Conservation (phyloP, 1,139 yeast species). For the Schwanniomyces etchellsii region DNA sequence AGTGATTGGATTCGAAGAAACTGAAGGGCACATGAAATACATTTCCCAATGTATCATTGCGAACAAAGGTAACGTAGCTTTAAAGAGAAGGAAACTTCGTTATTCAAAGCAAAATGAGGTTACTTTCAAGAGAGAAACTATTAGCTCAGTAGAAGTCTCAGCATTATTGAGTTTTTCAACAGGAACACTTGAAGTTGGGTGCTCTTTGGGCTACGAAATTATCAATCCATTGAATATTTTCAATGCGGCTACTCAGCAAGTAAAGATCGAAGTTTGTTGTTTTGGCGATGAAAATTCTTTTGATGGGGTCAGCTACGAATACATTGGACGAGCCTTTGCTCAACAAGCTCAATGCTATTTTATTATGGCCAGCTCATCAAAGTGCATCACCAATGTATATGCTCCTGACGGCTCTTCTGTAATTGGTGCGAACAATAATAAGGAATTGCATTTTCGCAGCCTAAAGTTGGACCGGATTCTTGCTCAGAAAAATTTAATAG, state of each 20-base stretch:
- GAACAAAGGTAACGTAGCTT: background rate
- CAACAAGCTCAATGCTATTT: background rate
- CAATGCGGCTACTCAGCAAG: conserved; percentile 6
- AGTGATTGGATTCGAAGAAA: background rate
- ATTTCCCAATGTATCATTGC: background rate
- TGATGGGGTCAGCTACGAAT: conserved; percentile 6
- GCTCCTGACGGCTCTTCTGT: background rate
- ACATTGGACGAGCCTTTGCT: conserved; percentile 1
- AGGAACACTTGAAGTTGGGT: background rate
- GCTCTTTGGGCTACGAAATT: conserved; percentile 1
- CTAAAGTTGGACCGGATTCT: conserved; percentile 1
- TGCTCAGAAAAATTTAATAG: conserved; percentile 1
- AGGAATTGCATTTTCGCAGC: background rate
- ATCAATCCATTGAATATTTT: conserved; percentile 5
- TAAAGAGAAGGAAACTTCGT: background rate
- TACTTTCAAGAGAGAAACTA: too few species aligned
- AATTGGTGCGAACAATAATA: background rate
- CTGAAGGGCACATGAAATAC: background rate
- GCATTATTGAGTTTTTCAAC: background rate
- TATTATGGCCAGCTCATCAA: background rate
- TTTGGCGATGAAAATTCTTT: too few species aligned
- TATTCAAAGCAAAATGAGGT: background rate
- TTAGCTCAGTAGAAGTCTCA: background rate
- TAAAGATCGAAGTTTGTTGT: conserved; percentile 7
- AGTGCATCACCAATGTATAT: background rate